Evolutionary conservation across 139 green algal species (phyloP).

Genomic region (Micractinium sp.): DNA sequence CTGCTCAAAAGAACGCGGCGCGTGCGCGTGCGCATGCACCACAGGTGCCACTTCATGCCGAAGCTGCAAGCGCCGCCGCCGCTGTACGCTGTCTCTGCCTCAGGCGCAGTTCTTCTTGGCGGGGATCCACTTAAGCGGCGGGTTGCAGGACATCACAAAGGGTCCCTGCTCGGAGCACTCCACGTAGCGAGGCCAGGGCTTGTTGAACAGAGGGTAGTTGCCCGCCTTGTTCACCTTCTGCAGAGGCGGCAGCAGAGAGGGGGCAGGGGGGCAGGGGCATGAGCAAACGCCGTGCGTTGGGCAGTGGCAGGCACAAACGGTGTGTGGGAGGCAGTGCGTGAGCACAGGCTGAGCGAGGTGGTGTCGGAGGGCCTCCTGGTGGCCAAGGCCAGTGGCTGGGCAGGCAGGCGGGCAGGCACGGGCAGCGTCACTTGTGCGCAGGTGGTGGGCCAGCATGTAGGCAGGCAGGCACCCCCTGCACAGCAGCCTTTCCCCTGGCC

Average conservation of each 20-base stretch:
- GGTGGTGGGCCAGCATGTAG: too few species aligned
- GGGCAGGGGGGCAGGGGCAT: background rate
- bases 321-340: background rate
- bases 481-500: too few species aligned
- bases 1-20: too few species aligned
- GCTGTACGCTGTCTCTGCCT: background rate
- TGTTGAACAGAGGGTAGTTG: background rate
- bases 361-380: background rate
- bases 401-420: background rate
- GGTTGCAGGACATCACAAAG: slow-evolving; percentile 6
- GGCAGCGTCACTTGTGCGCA: too few species aligned
- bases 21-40: too few species aligned
- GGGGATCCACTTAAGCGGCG: background rate
- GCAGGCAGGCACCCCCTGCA: too few species aligned
- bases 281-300: background rate
- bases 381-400: background rate
- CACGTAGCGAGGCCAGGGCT: background rate
- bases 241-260: background rate
- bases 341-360: background rate
- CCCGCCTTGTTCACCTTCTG: background rate
- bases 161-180: slow-evolving; percentile 16
- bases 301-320: too few species aligned
- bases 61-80: too few species aligned
- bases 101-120: background rate
- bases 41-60: too few species aligned